Conservation (phyloP, 352 stramenopile species). For the Phytophthora quininea region DNA sequence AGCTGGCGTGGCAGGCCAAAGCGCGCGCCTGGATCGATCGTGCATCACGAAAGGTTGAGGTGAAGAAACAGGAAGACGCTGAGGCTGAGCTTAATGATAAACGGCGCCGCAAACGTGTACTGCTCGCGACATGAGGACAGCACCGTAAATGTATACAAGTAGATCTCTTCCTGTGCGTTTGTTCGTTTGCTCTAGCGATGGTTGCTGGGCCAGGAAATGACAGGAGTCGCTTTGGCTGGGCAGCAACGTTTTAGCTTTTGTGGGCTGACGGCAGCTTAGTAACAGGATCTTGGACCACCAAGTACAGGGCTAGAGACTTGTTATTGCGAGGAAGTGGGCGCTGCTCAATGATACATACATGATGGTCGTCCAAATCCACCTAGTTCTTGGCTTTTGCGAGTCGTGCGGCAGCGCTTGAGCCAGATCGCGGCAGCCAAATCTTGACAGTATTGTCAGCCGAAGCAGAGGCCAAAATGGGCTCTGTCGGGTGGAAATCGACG, state of each 20-base stretch:
- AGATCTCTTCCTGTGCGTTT: too few species aligned
- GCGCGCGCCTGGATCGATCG: constrained; percentile 86
- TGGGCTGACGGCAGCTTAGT: too few species aligned
- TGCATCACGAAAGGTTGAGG: constrained; percentile 86
- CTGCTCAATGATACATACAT: too few species aligned
- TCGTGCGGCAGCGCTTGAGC: constrained; percentile 42
- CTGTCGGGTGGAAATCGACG: constrained; percentile 87
- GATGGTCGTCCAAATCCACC: background rate
- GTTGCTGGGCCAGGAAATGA: too few species aligned
- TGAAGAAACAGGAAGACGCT: constrained; percentile 91
- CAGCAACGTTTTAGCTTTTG: too few species aligned
- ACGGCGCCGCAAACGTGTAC: constrained; percentile 67
- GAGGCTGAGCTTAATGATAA: constrained; percentile 78
- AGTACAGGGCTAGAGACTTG: too few species aligned
- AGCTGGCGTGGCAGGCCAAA: constrained; percentile 86
- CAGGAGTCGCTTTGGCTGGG: too few species aligned
- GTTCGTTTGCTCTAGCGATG: too few species aligned
- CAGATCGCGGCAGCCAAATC: constrained; percentile 82
- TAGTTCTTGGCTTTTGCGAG: constrained; percentile 72
- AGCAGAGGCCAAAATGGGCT: constrained; percentile 84
- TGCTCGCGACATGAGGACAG: constrained; percentile 47
- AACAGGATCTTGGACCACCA: too few species aligned
- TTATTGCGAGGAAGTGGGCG: too few species aligned
- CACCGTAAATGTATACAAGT: too few species aligned
- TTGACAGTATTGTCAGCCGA: constrained; percentile 89